A percentile compares a stretch with the other conserved stretches of the same genome.
Conservation (phyloP, 1,139 yeast species). For the Yamadazyma triangularis region DNA sequence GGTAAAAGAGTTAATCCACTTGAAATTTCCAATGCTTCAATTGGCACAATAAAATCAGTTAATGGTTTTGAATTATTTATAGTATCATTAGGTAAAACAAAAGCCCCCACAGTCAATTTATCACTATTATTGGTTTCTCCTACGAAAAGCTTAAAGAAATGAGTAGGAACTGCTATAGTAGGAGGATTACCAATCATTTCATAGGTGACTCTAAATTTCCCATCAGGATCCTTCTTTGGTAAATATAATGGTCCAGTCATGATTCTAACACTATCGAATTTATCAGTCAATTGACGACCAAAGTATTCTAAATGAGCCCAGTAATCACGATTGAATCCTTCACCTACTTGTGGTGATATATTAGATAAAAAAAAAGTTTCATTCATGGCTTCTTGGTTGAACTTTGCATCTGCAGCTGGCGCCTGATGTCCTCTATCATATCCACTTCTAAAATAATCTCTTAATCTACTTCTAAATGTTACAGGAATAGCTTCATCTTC, state of each 20-base stretch:
- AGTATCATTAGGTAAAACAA: conserved; percentile 81
- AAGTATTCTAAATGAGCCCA: conserved; percentile 98
- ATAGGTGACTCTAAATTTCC: conserved; percentile 73
- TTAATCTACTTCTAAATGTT: conserved; percentile 66
- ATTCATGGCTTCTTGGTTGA: conserved; percentile 85
- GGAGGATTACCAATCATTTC: conserved; percentile 98
- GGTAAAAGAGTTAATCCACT: conserved; percentile 80
- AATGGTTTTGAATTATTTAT: conserved; percentile 71
- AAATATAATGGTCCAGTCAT: conserved; percentile 92
- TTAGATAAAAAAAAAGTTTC: conserved; percentile 87
- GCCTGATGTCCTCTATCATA: conserved; percentile 97
- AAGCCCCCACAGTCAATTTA: conserved; percentile 77
- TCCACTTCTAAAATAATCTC: conserved; percentile 91
- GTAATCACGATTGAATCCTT: conserved; percentile 90
- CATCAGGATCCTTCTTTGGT: conserved; percentile 64
- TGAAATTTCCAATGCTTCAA: conserved; percentile 82
- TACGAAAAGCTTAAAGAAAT: conserved; percentile 84
- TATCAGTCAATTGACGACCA: conserved; percentile 65
- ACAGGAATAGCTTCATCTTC: conserved; percentile 87
- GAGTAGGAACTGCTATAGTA: conserved; percentile 94
- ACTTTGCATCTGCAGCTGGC: conserved; percentile 97
- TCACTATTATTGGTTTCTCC: conserved; percentile 61
- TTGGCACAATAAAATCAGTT: conserved; percentile 76
- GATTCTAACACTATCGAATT: conserved; percentile 70
- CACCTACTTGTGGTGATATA: conserved; percentile 97